Conservation (phyloP, 768 basidiomycete species). For the Strobilomyces dryophilus region DNA sequence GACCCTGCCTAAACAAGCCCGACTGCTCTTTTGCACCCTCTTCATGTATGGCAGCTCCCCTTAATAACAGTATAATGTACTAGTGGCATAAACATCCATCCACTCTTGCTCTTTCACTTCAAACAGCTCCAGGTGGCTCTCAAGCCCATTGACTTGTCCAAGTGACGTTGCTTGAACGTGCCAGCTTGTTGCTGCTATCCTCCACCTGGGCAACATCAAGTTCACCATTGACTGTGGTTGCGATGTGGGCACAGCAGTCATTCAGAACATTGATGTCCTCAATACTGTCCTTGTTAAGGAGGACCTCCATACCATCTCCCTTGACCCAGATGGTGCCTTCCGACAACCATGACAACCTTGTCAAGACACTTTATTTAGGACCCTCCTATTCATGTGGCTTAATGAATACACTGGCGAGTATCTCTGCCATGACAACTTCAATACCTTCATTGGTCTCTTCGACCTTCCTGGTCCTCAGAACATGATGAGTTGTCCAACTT, state of each 20-base stretch:
- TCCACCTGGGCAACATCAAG: constrained; percentile 93
- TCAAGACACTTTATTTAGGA: constrained; percentile 90
- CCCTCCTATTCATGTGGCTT: constrained; percentile 92
- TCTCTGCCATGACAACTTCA: constrained; percentile 90
- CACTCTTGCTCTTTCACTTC: too few relatives aligned
- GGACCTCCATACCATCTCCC: constrained; percentile 95
- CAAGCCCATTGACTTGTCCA: too few relatives aligned
- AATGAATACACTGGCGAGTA: constrained; percentile 96
- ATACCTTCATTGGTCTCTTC: constrained; percentile 88
- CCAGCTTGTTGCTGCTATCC: too few relatives aligned
- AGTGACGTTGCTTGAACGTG: too few relatives aligned
- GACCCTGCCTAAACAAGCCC: too few relatives aligned
- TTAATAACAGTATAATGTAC: too few relatives aligned
- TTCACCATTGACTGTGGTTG: constrained; percentile 79
- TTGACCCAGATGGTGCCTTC: constrained; percentile 93
- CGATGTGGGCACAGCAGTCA: constrained; percentile 91
- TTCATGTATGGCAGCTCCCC: too few relatives aligned
- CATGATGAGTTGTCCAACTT: too few relatives aligned
- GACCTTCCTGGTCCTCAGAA: constrained; percentile 95
- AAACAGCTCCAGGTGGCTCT: too few relatives aligned
- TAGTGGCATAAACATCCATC: too few relatives aligned
- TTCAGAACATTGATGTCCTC: constrained; percentile 81
- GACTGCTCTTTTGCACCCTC: too few relatives aligned
- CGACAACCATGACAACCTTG: constrained; percentile 90
- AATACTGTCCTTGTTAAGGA: constrained; percentile 84